Base-by-base conservation (phyloP, 129 eudicot species). In the Pulicaria dysenterica region DNA sequence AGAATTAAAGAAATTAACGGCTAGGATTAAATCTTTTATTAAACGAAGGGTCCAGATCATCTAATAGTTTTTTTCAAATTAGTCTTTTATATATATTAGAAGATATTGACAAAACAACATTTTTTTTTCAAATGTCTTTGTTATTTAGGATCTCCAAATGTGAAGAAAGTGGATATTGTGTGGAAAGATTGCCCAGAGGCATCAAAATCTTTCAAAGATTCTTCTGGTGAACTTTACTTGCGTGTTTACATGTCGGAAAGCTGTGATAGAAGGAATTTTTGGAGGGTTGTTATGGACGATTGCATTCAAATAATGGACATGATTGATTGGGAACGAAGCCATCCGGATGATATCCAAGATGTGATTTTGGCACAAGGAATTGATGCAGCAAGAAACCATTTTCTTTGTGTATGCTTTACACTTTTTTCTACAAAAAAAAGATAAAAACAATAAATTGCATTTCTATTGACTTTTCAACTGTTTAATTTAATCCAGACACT, bases 281-380 rank as follows among this genome's bases (percentile, higher is more conserved):
- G 98, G 98, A 81, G 77, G 57, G 64, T 62, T 37, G 76, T 94
- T 14, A 67, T 73, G 77, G 82, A 88, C 17, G 82, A 83, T 47
- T 94, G 98, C 75, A 69, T 90, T 67, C 79, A 72, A 58, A 78
- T 94, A 75, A 83, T 85, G 87, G 83, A 83, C 15, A 63, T 94
- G 81, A 94, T 94, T 17, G 98, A 94, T 57, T 94, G 98, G 98
- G 81, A 86, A 38, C 83, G 87, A 66, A 94, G 98, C 71, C 87
- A 87, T 84, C 91, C 98, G 1, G 98, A 94, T 74, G 91, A 81
- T 53, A 76, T 94, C 50, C 83, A 77, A 44, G 97, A 86, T 48
- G 74, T 78, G 44, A 79, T 83, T 74, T 73, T 72, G 41, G 85
- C 89, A 34, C 82, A 75, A 62, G 98, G 98, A 58, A 84, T 90